Conservation (phyloP, 768 basidiomycete genomes). For the Hypsizygus marmoreus region DNA sequence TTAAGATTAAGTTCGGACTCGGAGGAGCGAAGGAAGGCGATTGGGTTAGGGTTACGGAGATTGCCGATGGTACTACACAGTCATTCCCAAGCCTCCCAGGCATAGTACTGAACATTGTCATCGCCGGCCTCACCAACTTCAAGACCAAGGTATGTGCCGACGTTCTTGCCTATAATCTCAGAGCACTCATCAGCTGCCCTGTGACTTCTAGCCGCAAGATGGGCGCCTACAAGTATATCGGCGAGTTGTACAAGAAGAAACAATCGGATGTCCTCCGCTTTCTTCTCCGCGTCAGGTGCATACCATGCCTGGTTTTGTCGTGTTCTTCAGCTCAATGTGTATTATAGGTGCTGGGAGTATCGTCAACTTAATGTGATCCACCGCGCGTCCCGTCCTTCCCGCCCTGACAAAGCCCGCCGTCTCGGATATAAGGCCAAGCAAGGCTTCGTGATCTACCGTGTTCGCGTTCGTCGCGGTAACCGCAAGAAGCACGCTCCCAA, state of each 20-base stretch:
- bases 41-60: slow-evolving; percentile 25
- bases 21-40: background rate
- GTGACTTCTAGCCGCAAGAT: slow-evolving; percentile 54
- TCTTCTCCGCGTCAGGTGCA: slow-evolving; percentile 92
- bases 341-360: slow-evolving; percentile 91
- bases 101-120: slow-evolving; percentile 19
- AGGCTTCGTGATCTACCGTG: slow-evolving; percentile 96
- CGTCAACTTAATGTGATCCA: slow-evolving; percentile 98
- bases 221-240: slow-evolving; percentile 96
- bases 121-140: slow-evolving; percentile 37
- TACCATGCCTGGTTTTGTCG: slow-evolving; percentile 17
- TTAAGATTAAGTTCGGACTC: too few relatives aligned
- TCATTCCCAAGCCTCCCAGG: slow-evolving; percentile 32
- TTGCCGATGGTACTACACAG: slow-evolving; percentile 42
- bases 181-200: background rate
- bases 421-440: slow-evolving; percentile 99
- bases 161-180: slow-evolving; percentile 12
- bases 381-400: slow-evolving; percentile 95
- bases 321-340: slow-evolving; percentile 2
- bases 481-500: slow-evolving; percentile 98
- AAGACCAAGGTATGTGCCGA: slow-evolving; percentile 38
- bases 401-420: slow-evolving; percentile 98
- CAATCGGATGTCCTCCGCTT: slow-evolving; percentile 97
- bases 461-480: slow-evolving; percentile 97
- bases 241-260: slow-evolving; percentile 98